Evolutionary conservation across 2,329 filamentous ascomycete genomes (phyloP).

Genomic region (Chalara sp.): DNA sequence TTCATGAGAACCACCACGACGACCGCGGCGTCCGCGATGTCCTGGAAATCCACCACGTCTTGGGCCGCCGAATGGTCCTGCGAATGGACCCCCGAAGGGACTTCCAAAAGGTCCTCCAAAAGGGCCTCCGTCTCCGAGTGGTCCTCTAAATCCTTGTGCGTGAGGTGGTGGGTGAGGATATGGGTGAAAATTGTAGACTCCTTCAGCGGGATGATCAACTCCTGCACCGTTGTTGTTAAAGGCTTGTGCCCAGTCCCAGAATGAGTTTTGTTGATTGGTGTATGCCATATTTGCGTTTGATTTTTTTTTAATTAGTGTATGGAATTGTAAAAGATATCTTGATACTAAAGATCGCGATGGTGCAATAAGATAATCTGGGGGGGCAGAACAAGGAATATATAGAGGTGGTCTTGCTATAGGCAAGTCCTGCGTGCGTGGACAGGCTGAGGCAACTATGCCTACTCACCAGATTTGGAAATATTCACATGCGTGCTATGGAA

Average conservation of each 20-base stretch:
- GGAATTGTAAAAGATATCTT: neutral
- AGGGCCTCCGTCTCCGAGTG: conserved; percentile 1
- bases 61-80: conserved; percentile 1
- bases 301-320: neutral
- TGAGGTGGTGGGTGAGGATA: conserved; percentile 3
- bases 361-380: neutral
- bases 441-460: neutral
- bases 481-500: neutral
- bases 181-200: conserved; percentile 7
- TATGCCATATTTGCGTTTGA: conserved; percentile 21
- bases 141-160: conserved; percentile 6
- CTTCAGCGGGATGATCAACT: conserved; percentile 20
- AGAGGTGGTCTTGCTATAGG: neutral
- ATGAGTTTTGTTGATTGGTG: conserved; percentile 23
- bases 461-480: neutral
- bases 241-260: conserved; percentile 24
- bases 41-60: conserved; percentile 11
- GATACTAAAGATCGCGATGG: neutral
- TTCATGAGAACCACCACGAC: neutral
- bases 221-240: conserved; percentile 20
- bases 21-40: neutral
- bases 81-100: neutral
- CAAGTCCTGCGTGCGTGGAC: neutral
- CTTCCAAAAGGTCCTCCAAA: conserved; percentile 8
- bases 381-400: neutral